Evolutionary conservation across 108 stramenopile species (phyloP).

Genomic region (Pseudonitzschia multiseries): DNA sequence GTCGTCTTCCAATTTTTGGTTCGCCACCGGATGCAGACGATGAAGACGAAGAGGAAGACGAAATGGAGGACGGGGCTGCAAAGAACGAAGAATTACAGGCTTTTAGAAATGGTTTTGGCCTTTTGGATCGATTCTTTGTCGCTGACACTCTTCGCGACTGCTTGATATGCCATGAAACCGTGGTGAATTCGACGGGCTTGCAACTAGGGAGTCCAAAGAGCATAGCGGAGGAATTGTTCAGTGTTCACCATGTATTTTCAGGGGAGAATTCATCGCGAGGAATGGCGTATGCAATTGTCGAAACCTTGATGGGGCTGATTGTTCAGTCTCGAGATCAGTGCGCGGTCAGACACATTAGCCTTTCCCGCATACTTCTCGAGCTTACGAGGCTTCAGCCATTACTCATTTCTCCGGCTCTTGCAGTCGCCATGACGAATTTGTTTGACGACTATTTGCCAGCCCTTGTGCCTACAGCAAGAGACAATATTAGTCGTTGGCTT

Average conservation of each 20-base stretch:
- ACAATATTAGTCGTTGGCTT: constrained; percentile 79
- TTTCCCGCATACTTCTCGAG: constrained; percentile 80
- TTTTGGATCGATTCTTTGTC: constrained; percentile 75
- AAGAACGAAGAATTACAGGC: constrained; percentile 63
- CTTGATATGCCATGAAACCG: constrained; percentile 63
- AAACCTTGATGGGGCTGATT: constrained; percentile 68
- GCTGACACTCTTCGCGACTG: constrained; percentile 75
- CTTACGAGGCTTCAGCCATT: constrained; percentile 70
- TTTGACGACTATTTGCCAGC: constrained; percentile 80
- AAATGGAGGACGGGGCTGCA: constrained; percentile 36
- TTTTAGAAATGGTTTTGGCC: constrained; percentile 57
- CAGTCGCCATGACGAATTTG: constrained; percentile 61
- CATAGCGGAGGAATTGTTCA: constrained; percentile 72
- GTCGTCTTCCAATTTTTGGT: constrained; percentile 86
- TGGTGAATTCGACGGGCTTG: constrained; percentile 67
- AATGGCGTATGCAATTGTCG: constrained; percentile 71
- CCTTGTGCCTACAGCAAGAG: constrained; percentile 60
- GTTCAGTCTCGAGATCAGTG: constrained; percentile 47
- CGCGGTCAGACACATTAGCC: constrained; percentile 43
- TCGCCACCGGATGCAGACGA: constrained; percentile 53
- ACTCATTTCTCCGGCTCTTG: constrained; percentile 68
- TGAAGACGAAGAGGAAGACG: constrained; percentile 59
- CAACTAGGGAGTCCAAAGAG: constrained; percentile 66
- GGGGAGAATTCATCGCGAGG: constrained; percentile 44
- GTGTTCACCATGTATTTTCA: constrained; percentile 49